Evolutionary conservation across 441 rosid genomes (phyloP), one percentile per base, ranked within the genome.

Genomic region (Gossypium armourianum): DNA sequence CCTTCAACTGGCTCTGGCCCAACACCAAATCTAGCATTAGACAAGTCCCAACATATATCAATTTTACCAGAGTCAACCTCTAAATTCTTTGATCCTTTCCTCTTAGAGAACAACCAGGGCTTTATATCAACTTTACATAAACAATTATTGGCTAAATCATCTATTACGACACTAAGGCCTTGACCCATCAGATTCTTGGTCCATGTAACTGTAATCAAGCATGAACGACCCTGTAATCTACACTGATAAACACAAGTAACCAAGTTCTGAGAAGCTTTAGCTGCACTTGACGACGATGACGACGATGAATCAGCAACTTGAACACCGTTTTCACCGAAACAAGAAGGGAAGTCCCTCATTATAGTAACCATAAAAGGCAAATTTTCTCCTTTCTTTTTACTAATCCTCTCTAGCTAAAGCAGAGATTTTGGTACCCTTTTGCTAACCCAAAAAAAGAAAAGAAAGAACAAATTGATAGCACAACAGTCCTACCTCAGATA

Each of bases 281-380:
- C 63, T 1, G 85, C 62, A 65, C 70, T 78, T 43, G 88, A 82
- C 3, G 84, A 71, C 0, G 49, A 43, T 1, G 97, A 86, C 40
- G 84, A 78, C 17, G 97, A 87, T 0, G 96, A 87, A 77, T 90
- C 94, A 52, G 92, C 92, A 23, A 90, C 87, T 74, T 93, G 98
- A 58, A 90, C 94, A 52, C 94, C 96, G 72, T 83, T 90, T 79
- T 93, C 98, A 72, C 96, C 92, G 67, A 90, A 93, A 84, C 97
- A 93, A 81, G 98, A 93, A 74, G 94, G 96, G 75, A 93, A 93
- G 76, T 93, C 97, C 85, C 86, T 93, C 96, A 93, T 90, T 70
- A 10, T 78, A 56, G 68, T 68, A 28, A 67, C 53, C 29, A 29
- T 17, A 2, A 45, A 57, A 28, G 29, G 69, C 10, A 40, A 19